A percentile compares a stretch with the other conserved stretches of the same genome.
Conservation (phyloP, 192 early-diverging fungal genomes). For the Coemansia sp. region DNA sequence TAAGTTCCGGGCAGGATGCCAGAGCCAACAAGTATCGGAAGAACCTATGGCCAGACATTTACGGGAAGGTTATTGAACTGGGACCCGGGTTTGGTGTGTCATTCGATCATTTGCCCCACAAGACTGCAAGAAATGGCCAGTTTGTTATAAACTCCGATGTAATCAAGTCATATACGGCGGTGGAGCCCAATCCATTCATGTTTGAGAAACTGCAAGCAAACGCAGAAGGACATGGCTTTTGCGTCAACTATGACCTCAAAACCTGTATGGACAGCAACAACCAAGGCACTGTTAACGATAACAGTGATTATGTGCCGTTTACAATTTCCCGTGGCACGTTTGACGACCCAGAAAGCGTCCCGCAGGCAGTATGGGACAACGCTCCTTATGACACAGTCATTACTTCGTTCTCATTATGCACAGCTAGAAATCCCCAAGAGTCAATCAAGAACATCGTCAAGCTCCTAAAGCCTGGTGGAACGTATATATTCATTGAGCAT, state of each 20-base stretch:
- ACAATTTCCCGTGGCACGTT: slow-evolving; percentile 40
- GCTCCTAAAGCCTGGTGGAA: slow-evolving; percentile 39
- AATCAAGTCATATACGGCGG: slow-evolving; percentile 31
- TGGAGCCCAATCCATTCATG: slow-evolving; percentile 49
- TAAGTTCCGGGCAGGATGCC: slow-evolving; percentile 21
- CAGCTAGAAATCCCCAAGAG: slow-evolving; percentile 14
- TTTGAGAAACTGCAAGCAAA: slow-evolving; percentile 34
- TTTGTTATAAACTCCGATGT: slow-evolving; percentile 17
- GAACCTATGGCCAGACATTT: slow-evolving; percentile 28
- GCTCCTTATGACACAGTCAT: slow-evolving; percentile 46
- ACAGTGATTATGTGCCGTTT: slow-evolving; percentile 23
- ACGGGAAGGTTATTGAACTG: slow-evolving; percentile 43
- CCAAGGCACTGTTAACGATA: slow-evolving; percentile 1
- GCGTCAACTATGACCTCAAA: slow-evolving; percentile 22
- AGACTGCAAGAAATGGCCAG: slow-evolving; percentile 21
- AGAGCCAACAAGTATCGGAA: slow-evolving; percentile 33
- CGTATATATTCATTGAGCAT: slow-evolving; percentile 39
- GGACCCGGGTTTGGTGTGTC: slow-evolving; percentile 38
- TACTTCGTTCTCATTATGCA: slow-evolving; percentile 48
- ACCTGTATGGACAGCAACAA: slow-evolving; percentile 9
- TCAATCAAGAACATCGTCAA: slow-evolving; percentile 25
- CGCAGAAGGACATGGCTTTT: slow-evolving; percentile 38
- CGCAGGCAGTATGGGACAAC: slow-evolving; percentile 24
- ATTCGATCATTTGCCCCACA: slow-evolving; percentile 34
- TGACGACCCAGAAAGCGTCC: slow-evolving; percentile 22